Evolutionary conservation across 768 basidiomycete species (phyloP).

Genomic region (Thelephora ganbajun): DNA sequence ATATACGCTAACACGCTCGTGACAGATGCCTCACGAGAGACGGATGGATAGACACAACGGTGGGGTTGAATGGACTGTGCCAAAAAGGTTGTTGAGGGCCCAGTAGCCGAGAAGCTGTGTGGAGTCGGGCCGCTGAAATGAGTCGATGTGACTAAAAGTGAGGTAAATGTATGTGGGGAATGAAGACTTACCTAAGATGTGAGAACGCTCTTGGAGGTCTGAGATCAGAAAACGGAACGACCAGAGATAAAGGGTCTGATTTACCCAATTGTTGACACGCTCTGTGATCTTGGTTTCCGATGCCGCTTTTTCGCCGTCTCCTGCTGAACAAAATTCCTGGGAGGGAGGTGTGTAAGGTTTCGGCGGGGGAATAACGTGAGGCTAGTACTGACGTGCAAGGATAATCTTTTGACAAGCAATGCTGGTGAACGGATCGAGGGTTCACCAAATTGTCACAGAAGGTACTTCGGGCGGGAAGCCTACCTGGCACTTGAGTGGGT

Average conservation of each 20-base stretch:
- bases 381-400: conserved; percentile 69
- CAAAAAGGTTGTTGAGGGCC: not conserved
- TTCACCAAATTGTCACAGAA: conserved; percentile 6
- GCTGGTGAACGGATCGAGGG: conserved; percentile 26
- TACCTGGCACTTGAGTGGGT: conserved; percentile 48
- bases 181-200: conserved; percentile 9
- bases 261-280: conserved; percentile 28
- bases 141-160: conserved; percentile 1
- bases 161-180: not conserved
- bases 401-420: conserved; percentile 78
- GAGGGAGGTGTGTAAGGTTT: conserved; percentile 9
- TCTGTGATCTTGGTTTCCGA: conserved; percentile 56
- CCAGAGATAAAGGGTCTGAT: too few relatives aligned
- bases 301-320: conserved; percentile 73
- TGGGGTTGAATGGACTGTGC: not conserved
- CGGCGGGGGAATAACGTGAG: conserved; percentile 9
- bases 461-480: conserved; percentile 1
- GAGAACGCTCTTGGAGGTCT: too few relatives aligned
- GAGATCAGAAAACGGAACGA: too few relatives aligned
- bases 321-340: conserved; percentile 69
- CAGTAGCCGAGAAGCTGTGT: not conserved
- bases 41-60: conserved; percentile 23
- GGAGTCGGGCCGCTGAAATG: conserved; percentile 5
- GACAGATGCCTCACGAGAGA: conserved; percentile 46
- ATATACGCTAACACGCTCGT: conserved; percentile 57